Conservation (phyloP, 352 stramenopile genomes). For the Globisporangium heterothallicum region DNA sequence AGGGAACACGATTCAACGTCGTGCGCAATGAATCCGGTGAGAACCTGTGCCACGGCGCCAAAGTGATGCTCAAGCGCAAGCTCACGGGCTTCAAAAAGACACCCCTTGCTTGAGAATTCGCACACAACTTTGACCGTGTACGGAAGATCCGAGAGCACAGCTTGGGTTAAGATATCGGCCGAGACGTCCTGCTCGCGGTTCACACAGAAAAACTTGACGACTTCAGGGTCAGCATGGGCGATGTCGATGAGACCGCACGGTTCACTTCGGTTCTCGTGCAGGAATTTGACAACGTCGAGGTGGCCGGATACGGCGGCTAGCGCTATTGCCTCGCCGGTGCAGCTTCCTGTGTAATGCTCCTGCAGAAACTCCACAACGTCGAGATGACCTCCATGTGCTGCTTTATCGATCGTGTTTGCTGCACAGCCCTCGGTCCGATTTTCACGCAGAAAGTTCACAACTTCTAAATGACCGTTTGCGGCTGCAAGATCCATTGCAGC, state of each 20-base stretch:
- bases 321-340: background rate
- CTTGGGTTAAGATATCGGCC: background rate
- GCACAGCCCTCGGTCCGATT: background rate
- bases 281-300: background rate
- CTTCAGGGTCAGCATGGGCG: background rate
- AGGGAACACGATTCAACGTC: background rate
- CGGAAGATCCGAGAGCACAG: background rate
- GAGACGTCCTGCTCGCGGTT: background rate
- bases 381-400: background rate
- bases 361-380: conserved; percentile 6
- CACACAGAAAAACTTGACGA: background rate
- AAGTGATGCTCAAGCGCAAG: background rate
- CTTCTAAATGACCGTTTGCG: background rate
- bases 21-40: background rate
- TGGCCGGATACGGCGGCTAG: background rate
- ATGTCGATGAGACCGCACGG: background rate
- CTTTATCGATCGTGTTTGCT: background rate
- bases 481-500: background rate
- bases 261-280: conserved; percentile 1
- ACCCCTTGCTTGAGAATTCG: background rate
- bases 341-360: background rate
- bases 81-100: background rate
- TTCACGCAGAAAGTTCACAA: background rate
- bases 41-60: background rate
- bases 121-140: background rate